Evolutionary conservation across 768 basidiomycete species (phyloP), one percentile per base, ranked within the genome.

Genomic region (Amanita exitialis): DNA sequence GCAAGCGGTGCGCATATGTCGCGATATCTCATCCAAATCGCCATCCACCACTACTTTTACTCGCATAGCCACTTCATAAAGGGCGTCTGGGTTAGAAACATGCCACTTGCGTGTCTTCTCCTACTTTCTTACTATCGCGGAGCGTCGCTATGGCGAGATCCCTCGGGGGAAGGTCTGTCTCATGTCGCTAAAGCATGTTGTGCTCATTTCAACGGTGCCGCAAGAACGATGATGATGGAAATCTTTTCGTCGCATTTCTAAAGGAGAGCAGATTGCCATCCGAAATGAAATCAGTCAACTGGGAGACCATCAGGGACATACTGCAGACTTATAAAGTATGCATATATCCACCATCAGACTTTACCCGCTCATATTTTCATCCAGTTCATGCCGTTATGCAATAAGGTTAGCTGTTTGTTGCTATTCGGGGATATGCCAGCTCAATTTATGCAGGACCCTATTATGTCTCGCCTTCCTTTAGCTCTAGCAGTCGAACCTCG

Each of bases 311-410:
- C 53, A 73, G 72, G 49, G 81, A 79, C 36, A 75, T 87, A 36
- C 69, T 90, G 53, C 78, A 83, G 62, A 82, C 76, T 59, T 87
- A 83, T 58, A 77, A 81, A 66, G 86, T 84, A 57, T 54, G 74
- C 64, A 28, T 58, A 35, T 30, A 35, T 58, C 45, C 9, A 44
- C n/a, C 2, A 47, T 53, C 49, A 52, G 34, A 53, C 41, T 53
- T 39, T 54, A 58, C 58, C 55, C 38, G 47, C 52, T 55, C 35
- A 53, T 50, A 55, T 28, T 45, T 45, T 52, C 44, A 37, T 53
- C 25, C 60, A 88, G 85, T 89, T 90, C 62, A 86, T 87, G 51
- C 86, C 87, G 25, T 89, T 89, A 63, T 79, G 75, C 52, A 72
- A 73, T 61, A 84, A 78, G 75, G 85, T n/a, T 86, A 59, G 52